Base-by-base conservation (phyloP, 768 basidiomycete genomes). In the Mycena leptocephala region DNA sequence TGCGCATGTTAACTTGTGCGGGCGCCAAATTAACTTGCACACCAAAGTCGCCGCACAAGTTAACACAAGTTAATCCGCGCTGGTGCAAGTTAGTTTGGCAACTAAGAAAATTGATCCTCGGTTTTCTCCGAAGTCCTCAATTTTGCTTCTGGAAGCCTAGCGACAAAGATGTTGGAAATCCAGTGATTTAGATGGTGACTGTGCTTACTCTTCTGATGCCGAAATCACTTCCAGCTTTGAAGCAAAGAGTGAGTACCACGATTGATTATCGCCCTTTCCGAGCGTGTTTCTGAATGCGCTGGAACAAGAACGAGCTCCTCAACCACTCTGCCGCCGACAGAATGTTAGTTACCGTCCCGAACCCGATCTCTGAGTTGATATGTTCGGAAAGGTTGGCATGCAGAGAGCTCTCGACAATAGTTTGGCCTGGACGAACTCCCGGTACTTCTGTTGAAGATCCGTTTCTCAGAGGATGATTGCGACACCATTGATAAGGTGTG, bases 311-410 rank as follows among this genome's bases (percentile, higher is more conserved):
- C 0, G 97, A 95, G 69, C 90, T 92, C 26, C 88, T 90, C 32
- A 98, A 85, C 98, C 98, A 99, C 20, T 89, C 86, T 79, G 94
- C 95, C 1, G 97, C 98, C 8, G 90, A 90, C 3, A 88, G 83
- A 5, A 95, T 75, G 78, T 90, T 88, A 5, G 89, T 92, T 80
- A 99, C 97, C 0, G 97, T 97, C 2, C 93, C 91, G 13, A 99
- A 88, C 0, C 94, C 94, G 70, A 99, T 94, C 85, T 99, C 98
- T 2, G 96, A 96, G 81, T 99, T 99, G 78, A 99, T 85, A 83
- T 99, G 97, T 82, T 99, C 98, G 4, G 93, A 86, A 8, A 99
- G 90, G 81, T 95, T 95, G 62, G 86, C 85, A 83, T 98, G 97
- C 13, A 97, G 90, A 74, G 89, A 93, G 80, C 96, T 97, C 85